Evolutionary conservation across 139 green algal genomes (phyloP).

Genomic region (Edaphochlamys debaryana): DNA sequence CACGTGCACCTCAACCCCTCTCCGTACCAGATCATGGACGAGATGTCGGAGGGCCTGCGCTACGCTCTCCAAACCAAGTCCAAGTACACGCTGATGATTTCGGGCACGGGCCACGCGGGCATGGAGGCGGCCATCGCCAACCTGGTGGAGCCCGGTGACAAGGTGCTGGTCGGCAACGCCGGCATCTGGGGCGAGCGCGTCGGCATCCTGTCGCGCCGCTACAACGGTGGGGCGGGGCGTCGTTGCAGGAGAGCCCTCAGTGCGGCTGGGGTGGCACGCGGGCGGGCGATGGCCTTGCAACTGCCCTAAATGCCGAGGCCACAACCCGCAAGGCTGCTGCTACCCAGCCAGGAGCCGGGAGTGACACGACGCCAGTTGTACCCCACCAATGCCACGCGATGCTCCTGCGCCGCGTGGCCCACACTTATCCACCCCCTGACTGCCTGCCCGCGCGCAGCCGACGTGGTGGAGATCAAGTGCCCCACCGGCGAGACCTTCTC

Average conservation of each 20-base stretch:
- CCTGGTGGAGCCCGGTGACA: slow-evolving; percentile 92
- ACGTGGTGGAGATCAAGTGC: slow-evolving; percentile 82
- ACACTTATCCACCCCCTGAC: too few relatives aligned
- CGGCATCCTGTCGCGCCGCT: slow-evolving; percentile 84
- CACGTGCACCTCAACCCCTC: too few relatives aligned
- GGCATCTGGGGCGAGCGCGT: slow-evolving; percentile 95
- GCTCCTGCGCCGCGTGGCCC: too few relatives aligned
- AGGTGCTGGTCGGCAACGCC: slow-evolving; percentile 58
- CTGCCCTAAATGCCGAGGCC: too few relatives aligned
- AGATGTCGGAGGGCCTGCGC: slow-evolving; percentile 83
- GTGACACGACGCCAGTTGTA: too few relatives aligned
- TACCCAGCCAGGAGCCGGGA: too few relatives aligned
- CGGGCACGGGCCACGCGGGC: slow-evolving; percentile 87
- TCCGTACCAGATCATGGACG: slow-evolving; percentile 70
- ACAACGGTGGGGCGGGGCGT: slow-evolving; percentile 70
- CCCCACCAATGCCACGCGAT: too few relatives aligned
- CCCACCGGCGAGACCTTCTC: slow-evolving; percentile 79
- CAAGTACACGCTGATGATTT: slow-evolving; percentile 86
- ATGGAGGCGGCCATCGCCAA: slow-evolving; percentile 95
- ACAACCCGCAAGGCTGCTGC: too few relatives aligned
- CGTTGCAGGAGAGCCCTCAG: too few relatives aligned
- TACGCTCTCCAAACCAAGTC: slow-evolving; percentile 90
- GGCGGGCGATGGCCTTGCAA: too few relatives aligned
- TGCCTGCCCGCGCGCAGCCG: slow-evolving; percentile 45
- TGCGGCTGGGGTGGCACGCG: too few relatives aligned